Evolutionary conservation across 2,329 filamentous ascomycete genomes (phyloP).

Genomic region (Verticillium alfalfae): DNA sequence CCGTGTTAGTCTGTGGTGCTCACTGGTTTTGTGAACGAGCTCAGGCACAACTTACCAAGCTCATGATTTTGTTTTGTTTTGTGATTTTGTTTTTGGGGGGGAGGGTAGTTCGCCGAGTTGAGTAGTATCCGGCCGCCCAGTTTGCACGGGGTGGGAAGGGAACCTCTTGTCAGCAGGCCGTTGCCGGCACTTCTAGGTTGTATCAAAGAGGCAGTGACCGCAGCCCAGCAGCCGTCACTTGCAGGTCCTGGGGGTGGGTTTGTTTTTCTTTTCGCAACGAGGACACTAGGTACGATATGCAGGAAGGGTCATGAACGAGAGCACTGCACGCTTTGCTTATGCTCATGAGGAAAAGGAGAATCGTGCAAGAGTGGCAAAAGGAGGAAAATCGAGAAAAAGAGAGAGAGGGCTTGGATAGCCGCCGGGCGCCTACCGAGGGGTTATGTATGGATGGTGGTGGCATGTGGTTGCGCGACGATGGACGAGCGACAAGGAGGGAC

Average conservation of each 20-base stretch:
- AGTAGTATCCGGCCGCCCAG: not conserved
- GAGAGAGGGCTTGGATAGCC: slow-evolving; percentile 19
- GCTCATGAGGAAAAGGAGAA: not conserved
- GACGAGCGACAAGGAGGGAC: not conserved
- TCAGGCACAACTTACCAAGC: slow-evolving; percentile 23
- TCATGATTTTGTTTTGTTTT: slow-evolving; percentile 13
- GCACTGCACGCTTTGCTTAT: not conserved
- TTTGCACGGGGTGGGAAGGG: not conserved
- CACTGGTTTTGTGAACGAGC: not conserved
- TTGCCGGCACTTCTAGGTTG: slow-evolving; percentile 1
- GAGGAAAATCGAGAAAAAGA: slow-evolving; percentile 22
- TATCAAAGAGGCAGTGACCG: not conserved
- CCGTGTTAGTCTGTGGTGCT: not conserved
- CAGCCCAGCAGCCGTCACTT: not conserved
- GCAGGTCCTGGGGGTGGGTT: not conserved
- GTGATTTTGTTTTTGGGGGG: not conserved
- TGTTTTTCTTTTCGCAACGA: not conserved
- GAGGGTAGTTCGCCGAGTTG: not conserved
- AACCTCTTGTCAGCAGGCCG: slow-evolving; percentile 1
- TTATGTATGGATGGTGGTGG: slow-evolving; percentile 32
- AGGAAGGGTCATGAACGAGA: not conserved
- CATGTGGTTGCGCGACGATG: slow-evolving; percentile 1
- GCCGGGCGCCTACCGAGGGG: slow-evolving; percentile 37
- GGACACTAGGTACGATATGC: not conserved
- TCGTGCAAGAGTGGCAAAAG: slow-evolving; percentile 31